Conservation (phyloP, 164 flowering plant genomes). For the Houttuynia cordata region DNA sequence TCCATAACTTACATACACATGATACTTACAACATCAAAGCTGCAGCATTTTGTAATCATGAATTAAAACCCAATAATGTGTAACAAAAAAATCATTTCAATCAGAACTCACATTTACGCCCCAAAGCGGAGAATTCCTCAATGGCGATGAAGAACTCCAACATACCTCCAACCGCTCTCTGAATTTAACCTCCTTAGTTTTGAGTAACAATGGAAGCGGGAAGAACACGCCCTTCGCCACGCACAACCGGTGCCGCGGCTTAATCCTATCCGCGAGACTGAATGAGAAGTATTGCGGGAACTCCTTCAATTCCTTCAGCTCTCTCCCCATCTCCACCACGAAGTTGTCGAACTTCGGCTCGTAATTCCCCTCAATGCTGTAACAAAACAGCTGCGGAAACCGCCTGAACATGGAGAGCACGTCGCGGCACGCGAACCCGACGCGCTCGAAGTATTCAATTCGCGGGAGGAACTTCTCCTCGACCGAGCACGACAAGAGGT, state of each 20-base stretch:
- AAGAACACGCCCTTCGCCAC: constrained; percentile 58
- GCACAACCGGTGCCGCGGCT: constrained; percentile 64
- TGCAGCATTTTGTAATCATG: no score
- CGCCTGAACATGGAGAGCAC: constrained; percentile 55
- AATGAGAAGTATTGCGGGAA: constrained; percentile 94
- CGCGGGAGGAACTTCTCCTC: constrained; percentile 73
- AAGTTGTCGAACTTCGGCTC: constrained; percentile 78
- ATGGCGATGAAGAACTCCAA: constrained; percentile 52
- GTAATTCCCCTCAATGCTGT: constrained; percentile 52
- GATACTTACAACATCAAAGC: no score
- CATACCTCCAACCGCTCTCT: constrained; percentile 50
- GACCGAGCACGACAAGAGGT: constrained; percentile 59
- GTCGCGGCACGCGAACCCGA: constrained; percentile 54
- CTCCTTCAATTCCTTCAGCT: constrained; percentile 64
- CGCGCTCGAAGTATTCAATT: constrained; percentile 48
- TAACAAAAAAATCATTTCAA: neutral
- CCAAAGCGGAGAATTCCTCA: constrained; percentile 63
- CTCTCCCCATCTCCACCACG: constrained; percentile 80
- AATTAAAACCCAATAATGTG: no score
- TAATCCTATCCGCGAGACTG: constrained; percentile 79
- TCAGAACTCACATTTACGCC: neutral
- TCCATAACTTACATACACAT: no score
- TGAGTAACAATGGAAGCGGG: constrained; percentile 57
- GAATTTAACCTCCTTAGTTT: constrained; percentile 36
- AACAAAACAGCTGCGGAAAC: constrained; percentile 71